These are phyloP conservation scores for Davidsoniella australis DNA, from an alignment of 2,329 filamentous ascomycete genomes.

Conservation along the genomic window DNA sequence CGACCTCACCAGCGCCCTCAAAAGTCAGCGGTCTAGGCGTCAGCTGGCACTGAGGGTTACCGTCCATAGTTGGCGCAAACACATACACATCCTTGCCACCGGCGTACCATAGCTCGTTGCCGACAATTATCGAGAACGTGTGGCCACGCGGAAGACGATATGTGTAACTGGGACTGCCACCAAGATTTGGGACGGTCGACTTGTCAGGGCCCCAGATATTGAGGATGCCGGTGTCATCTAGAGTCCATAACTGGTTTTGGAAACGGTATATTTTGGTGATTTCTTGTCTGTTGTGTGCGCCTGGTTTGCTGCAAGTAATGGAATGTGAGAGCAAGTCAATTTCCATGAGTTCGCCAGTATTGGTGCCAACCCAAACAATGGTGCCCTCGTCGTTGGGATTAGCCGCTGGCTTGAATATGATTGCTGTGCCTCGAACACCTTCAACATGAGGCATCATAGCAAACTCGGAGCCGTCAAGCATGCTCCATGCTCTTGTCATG, in stretches of 20 bases:
- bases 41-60: slow-evolving; percentile 56
- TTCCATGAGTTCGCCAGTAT: slow-evolving; percentile 73
- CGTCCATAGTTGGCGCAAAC: slow-evolving; percentile 55
- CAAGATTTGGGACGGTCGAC: slow-evolving; percentile 55
- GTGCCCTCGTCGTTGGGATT: slow-evolving; percentile 66
- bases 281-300: slow-evolving; percentile 61
- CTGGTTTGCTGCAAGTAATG: slow-evolving; percentile 49
- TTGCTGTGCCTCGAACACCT: slow-evolving; percentile 60
- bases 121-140: slow-evolving; percentile 77
- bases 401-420: slow-evolving; percentile 70
- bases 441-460: slow-evolving; percentile 75
- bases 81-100: slow-evolving; percentile 74
- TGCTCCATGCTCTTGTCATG: slow-evolving; percentile 75
- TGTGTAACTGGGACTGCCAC: slow-evolving; percentile 51
- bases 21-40: slow-evolving; percentile 53
- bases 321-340: slow-evolving; percentile 62
- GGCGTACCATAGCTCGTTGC: slow-evolving; percentile 73
- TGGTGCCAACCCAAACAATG: slow-evolving; percentile 79
- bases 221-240: slow-evolving; percentile 77
- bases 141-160: slow-evolving; percentile 68
- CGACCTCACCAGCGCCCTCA: slow-evolving; percentile 68
- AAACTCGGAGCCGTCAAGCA: slow-evolving; percentile 63
- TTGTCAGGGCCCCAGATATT: slow-evolving; percentile 71
- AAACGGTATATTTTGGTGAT: slow-evolving; percentile 75
- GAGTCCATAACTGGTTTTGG: slow-evolving; percentile 78